Conservation (phyloP, 352 stramenopile genomes). For the Globisporangium recalcitrans region DNA sequence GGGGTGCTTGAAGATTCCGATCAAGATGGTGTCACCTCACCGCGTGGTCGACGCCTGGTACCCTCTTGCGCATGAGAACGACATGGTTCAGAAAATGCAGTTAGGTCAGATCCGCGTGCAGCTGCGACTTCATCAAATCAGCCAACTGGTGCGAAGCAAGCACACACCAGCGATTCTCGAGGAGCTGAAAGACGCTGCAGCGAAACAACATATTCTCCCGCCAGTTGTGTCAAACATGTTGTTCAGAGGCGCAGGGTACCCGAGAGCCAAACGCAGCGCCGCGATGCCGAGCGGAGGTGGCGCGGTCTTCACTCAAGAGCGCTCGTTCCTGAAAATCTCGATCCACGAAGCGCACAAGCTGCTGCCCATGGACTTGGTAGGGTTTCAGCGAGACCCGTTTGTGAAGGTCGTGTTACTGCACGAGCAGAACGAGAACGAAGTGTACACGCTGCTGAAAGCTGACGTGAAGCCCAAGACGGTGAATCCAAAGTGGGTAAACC, state of each 20-base stretch:
- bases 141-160: slow-evolving; percentile 32
- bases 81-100: slow-evolving; percentile 62
- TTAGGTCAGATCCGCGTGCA: slow-evolving; percentile 59
- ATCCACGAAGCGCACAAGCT: slow-evolving; percentile 57
- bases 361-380: slow-evolving; percentile 30
- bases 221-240: slow-evolving; percentile 8
- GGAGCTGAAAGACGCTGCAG: slow-evolving; percentile 24
- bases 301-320: slow-evolving; percentile 26
- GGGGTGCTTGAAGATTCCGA: slow-evolving; percentile 56
- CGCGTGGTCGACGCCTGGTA: slow-evolving; percentile 63
- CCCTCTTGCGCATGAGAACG: slow-evolving; percentile 47
- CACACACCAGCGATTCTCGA: slow-evolving; percentile 27
- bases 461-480: slow-evolving; percentile 61
- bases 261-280: slow-evolving; percentile 5
- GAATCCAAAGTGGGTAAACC: slow-evolving; percentile 66
- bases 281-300: slow-evolving; percentile 9
- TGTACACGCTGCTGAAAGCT: slow-evolving; percentile 54
- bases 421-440: slow-evolving; percentile 41
- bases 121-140: slow-evolving; percentile 30
- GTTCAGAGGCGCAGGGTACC: slow-evolving; percentile 13
- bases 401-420: slow-evolving; percentile 51
- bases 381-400: slow-evolving; percentile 32
- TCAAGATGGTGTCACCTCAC: slow-evolving; percentile 57
- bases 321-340: slow-evolving; percentile 53
- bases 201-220: slow-evolving; percentile 3